Conservation (phyloP, 208 protist species). For the Leishmania major region DNA sequence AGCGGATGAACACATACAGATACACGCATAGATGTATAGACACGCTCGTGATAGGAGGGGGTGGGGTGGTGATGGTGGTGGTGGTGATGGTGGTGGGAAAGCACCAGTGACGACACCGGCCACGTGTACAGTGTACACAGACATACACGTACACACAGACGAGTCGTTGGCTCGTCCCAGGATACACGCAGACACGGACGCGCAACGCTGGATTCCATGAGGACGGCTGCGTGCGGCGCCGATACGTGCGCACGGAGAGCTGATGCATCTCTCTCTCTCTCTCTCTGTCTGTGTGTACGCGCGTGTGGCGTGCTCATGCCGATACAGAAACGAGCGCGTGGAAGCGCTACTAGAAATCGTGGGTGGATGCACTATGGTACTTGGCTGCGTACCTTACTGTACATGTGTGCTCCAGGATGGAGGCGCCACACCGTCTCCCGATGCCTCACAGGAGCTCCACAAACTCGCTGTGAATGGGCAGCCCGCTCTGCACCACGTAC, state of each 20-base stretch:
- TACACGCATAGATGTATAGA: not conserved
- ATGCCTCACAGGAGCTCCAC: slow-evolving; percentile 12
- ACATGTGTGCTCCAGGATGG: not conserved
- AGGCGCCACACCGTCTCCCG: not conserved
- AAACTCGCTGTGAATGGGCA: slow-evolving; percentile 9
- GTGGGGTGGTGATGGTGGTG: not conserved
- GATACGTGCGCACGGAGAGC: not conserved
- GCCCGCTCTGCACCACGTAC: slow-evolving; percentile 45
- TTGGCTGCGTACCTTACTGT: not conserved
- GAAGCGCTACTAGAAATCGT: not conserved
- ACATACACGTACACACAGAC: not conserved
- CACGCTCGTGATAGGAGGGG: not conserved
- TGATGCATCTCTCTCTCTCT: not conserved
- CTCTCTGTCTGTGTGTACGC: not conserved
- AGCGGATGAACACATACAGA: slow-evolving; percentile 6
- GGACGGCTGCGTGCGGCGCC: not conserved
- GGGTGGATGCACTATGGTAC: not conserved
- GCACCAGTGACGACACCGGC: not conserved
- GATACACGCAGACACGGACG: not conserved
- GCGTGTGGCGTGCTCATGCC: not conserved
- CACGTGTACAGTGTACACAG: not conserved
- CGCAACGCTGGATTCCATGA: not conserved
- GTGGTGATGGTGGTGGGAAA: not conserved
- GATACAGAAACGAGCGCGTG: not conserved
- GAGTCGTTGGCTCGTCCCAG: not conserved